Percentiles rank a stretch among this genome's conserved stretches.
Evolutionary conservation across 2,329 filamentous ascomycete genomes (phyloP).

Genomic region (Cladosporium sp.): DNA sequence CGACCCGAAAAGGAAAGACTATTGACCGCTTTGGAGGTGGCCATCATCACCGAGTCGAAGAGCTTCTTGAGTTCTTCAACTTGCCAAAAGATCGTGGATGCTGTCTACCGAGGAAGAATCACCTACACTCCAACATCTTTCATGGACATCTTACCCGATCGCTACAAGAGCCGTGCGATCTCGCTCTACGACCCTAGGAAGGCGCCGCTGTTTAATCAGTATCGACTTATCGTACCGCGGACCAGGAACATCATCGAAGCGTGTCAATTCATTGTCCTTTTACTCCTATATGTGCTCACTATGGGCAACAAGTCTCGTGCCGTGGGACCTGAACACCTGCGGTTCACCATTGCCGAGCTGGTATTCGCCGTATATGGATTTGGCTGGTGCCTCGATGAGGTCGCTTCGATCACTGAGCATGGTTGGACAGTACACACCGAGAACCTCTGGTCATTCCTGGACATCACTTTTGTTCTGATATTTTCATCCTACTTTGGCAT

Average conservation of each 20-base stretch:
- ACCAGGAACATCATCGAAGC: conserved; percentile 73
- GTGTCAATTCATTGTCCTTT: conserved; percentile 65
- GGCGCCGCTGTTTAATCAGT: conserved; percentile 76
- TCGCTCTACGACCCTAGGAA: conserved; percentile 73
- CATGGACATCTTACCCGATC: conserved; percentile 78
- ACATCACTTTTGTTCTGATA: conserved; percentile 71
- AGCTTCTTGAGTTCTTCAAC: conserved; percentile 71
- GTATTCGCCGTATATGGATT: conserved; percentile 69
- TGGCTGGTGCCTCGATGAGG: conserved; percentile 75
- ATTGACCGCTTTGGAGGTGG: conserved; percentile 74
- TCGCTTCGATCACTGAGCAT: conserved; percentile 72
- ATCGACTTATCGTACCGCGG: conserved; percentile 75
- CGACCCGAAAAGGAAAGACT: conserved; percentile 53
- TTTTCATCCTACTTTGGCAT: conserved; percentile 66
- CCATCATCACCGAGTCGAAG: conserved; percentile 78
- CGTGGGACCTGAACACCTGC: conserved; percentile 29
- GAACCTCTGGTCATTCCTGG: conserved; percentile 83
- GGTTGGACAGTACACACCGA: conserved; percentile 78
- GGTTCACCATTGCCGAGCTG: conserved; percentile 52
- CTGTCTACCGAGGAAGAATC: conserved; percentile 75
- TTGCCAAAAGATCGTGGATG: conserved; percentile 76
- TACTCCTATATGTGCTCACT: conserved; percentile 65
- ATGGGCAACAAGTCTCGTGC: conserved; percentile 66
- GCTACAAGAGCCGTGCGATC: conserved; percentile 80
- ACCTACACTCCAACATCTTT: conserved; percentile 79